These are phyloP conservation scores for Pichia deserticola DNA, from an alignment of 805 yeast species.

Conservation along the genomic window DNA sequence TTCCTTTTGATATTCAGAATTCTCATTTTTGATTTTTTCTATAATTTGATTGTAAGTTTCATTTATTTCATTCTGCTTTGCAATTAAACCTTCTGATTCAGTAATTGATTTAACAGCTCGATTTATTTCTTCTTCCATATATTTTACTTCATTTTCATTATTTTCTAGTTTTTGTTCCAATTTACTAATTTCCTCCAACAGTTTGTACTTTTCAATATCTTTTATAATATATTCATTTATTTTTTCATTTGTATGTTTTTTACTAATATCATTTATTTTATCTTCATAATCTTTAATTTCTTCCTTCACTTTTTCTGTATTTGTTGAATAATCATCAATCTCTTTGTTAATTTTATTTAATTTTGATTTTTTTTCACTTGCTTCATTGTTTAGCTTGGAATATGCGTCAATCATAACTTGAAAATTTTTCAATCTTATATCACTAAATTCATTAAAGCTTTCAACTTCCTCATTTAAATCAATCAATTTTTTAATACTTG, in stretches of 20 bases:
- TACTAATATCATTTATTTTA: background rate
- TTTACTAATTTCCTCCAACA: slow-evolving; percentile 39
- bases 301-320: slow-evolving; percentile 8
- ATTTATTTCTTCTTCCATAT: slow-evolving; percentile 51
- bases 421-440: slow-evolving; percentile 35
- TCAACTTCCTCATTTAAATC: slow-evolving; percentile 41
- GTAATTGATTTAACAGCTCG: slow-evolving; percentile 43
- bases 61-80: slow-evolving; percentile 9
- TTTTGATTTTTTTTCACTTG: slow-evolving; percentile 32
- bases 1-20: background rate
- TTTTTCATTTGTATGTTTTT: slow-evolving; percentile 8
- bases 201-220: slow-evolving; percentile 36
- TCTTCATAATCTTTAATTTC: slow-evolving; percentile 7
- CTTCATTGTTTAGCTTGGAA: slow-evolving; percentile 38
- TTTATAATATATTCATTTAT: slow-evolving; percentile 25
- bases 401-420: slow-evolving; percentile 38
- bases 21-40: slow-evolving; percentile 8
- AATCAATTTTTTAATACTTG: slow-evolving; percentile 36
- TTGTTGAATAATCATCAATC: slow-evolving; percentile 21
- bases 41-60: slow-evolving; percentile 9
- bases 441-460: slow-evolving; percentile 34
- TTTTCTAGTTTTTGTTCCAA: slow-evolving; percentile 39
- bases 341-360: slow-evolving; percentile 24
- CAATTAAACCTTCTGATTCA: slow-evolving; percentile 35
- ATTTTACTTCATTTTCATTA: slow-evolving; percentile 50